Base-by-base conservation (phyloP, 768 basidiomycete species). In the Phallus indusiatus region DNA sequence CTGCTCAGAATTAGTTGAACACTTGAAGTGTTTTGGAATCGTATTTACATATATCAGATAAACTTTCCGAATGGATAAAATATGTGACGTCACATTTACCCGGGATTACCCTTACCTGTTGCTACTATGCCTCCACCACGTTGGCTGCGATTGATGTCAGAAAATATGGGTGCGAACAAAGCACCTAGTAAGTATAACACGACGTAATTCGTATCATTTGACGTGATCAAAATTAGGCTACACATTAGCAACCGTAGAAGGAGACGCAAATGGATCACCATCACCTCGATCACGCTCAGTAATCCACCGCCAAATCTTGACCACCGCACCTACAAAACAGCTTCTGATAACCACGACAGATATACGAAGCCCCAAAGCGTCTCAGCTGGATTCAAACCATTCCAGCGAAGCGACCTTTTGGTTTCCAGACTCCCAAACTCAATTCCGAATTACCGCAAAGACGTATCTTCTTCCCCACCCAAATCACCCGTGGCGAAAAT, bases 361-460 rank as follows among this genome's bases (percentile, higher is more conserved):
- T 71, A 68, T 84, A 50, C 85, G 90, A 22, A 77, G 83, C 1
- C 82, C 83, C 20, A 93, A 93, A 65, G 76, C 81, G 35, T 51
- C 69, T 1, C 84, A 90, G 63, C 71, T 90, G 51, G 72, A 71
- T 21, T 66, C 73, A 37, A 75, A 74, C 58, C 66, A 76, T 10
- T 68, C 74, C 47, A 78, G 84, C 61, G 85, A 92, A 67, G 63
- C 85, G 47, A 80, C 76, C 11, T 92, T 86, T 84, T 94, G 89
- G 88, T 78, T 84, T 55, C 75, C 79, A 33, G 77, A 79, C 20
- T 77, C 81, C 0, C 69, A 77, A 55, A 83, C 88, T 67, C 91
- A 94, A 65, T 91, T 84, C 67, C 83, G 92, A 51, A 72, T 94
- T 65, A 61, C 73, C 0, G 90, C 84, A 1, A 69, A 68, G 14